Base-by-base conservation (phyloP, 2,329 filamentous ascomycete species). In the Botrytis pseudocinerea region DNA sequence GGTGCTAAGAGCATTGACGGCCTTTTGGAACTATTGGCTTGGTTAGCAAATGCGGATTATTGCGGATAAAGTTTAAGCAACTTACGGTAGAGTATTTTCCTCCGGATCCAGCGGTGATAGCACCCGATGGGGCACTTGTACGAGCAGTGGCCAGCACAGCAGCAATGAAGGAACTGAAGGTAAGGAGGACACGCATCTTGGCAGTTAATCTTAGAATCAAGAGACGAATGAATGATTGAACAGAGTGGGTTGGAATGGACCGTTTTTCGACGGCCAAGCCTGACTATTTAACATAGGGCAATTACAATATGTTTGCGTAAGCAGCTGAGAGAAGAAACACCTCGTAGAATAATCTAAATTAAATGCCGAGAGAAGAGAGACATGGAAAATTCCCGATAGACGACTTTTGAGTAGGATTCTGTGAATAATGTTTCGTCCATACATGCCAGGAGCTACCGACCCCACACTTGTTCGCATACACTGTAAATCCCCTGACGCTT, bases 1-100 rank as follows among this genome's bases (percentile, higher is more conserved):
- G 4, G 83, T 84, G 73, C 82, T 84, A n/a, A 89, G 81, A 25
- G 86, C 84, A 71, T 86, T 79, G 63, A 89, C 83, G 4, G 87
- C 87, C 42, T 81, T 80, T 80, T 86, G 84, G 68, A 88, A 82
- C 82, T 82, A 57, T 28, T 59, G 20, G 28, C 14, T 65, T 61
- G 69, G 68, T 76, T 51, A 76, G 69, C 6, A 18, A 61, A 28
- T 32, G 5, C 35, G 8, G 54, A 62, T 25, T n/a, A 60, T 25
- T n/a, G 40, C 35, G 25, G 28, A 38, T 44, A n/a, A 12, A n/a
- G 10, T 44, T 16, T n/a, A 22, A 22, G 35, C 59, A 70, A 76
- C 77, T 63, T 78, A 82, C 81, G 4, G 84, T 87, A 40, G 82
- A 82, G 79, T 86, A 87, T 54, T 82, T 81, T 54, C 82, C 82